Percentiles rank a stretch among this genome's conserved stretches.
Conservation (phyloP, 768 basidiomycete species). For the Agaricus sinodeliciosus region DNA sequence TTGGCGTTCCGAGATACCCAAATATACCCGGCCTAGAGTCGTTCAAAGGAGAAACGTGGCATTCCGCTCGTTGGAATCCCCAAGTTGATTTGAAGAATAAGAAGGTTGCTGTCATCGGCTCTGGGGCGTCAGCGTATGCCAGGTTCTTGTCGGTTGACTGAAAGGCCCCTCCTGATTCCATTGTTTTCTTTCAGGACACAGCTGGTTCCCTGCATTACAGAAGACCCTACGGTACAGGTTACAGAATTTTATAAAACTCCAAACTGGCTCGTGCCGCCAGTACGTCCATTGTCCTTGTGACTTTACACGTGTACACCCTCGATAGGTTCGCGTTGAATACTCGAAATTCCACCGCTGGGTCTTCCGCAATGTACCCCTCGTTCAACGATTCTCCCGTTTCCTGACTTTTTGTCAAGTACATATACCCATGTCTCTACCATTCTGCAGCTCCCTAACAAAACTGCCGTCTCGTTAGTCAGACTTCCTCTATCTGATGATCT, state of each 20-base stretch:
- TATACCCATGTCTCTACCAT: background rate
- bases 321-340: conserved; percentile 12
- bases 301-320: background rate
- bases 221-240: conserved; percentile 32
- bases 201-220: conserved; percentile 37
- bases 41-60: conserved; percentile 46
- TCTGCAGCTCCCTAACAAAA: background rate
- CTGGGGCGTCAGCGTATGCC: conserved; percentile 48
- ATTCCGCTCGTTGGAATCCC: conserved; percentile 44
- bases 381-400: background rate
- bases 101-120: conserved; percentile 52
- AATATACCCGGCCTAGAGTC: conserved; percentile 24
- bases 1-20: conserved; percentile 37
- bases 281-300: conserved; percentile 18
- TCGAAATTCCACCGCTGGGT: conserved; percentile 14
- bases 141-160: conserved; percentile 8
- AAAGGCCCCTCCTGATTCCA: background rate
- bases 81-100: conserved; percentile 35
- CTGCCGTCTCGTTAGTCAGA: background rate
- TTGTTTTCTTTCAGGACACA: conserved; percentile 34
- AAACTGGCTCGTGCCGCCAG: conserved; percentile 41
- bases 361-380: conserved; percentile 10
- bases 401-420: background rate
- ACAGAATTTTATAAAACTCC: conserved; percentile 46
- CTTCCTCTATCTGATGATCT: background rate